Percentiles rank a stretch among this genome's conserved stretches.
These are phyloP conservation scores for Yamadazyma dendronema DNA, from an alignment of 1,139 yeast species.

Conservation along the genomic window DNA sequence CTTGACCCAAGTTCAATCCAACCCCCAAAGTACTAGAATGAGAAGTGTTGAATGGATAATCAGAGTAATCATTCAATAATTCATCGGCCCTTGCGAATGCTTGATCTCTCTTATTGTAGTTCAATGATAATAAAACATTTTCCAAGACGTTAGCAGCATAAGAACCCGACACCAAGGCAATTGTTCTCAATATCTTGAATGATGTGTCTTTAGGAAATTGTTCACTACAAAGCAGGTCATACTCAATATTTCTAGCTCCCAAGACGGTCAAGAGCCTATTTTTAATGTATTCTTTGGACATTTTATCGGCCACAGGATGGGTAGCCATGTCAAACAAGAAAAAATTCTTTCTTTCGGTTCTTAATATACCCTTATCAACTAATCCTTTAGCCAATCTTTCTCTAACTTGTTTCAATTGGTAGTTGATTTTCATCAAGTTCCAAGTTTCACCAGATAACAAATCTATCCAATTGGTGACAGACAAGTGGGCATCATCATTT, in stretches of 20 bases:
- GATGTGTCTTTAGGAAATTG: slow-evolving; percentile 71
- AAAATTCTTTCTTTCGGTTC: slow-evolving; percentile 94
- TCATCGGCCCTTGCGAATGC: slow-evolving; percentile 95
- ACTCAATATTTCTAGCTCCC: slow-evolving; percentile 64
- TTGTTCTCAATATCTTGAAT: slow-evolving; percentile 71
- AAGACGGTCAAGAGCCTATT: slow-evolving; percentile 69
- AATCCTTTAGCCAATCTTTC: slow-evolving; percentile 95
- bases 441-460: slow-evolving; percentile 94
- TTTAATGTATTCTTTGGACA: slow-evolving; percentile 77
- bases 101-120: slow-evolving; percentile 87
- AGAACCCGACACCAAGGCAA: slow-evolving; percentile 83
- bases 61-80: slow-evolving; percentile 74
- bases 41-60: slow-evolving; percentile 72
- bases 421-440: slow-evolving; percentile 91
- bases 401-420: slow-evolving; percentile 94
- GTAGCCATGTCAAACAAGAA: slow-evolving; percentile 97
- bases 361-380: slow-evolving; percentile 94
- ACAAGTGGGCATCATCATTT: slow-evolving; percentile 72
- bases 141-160: slow-evolving; percentile 97
- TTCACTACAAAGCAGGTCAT: slow-evolving; percentile 48
- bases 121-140: slow-evolving; percentile 74
- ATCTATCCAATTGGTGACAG: slow-evolving; percentile 93
- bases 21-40: slow-evolving; percentile 62
- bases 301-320: slow-evolving; percentile 87
- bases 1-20: slow-evolving; percentile 73